These are phyloP conservation scores for Alternaria dauci DNA, from an alignment of 2,329 filamentous ascomycete genomes.

Conservation along the genomic window DNA sequence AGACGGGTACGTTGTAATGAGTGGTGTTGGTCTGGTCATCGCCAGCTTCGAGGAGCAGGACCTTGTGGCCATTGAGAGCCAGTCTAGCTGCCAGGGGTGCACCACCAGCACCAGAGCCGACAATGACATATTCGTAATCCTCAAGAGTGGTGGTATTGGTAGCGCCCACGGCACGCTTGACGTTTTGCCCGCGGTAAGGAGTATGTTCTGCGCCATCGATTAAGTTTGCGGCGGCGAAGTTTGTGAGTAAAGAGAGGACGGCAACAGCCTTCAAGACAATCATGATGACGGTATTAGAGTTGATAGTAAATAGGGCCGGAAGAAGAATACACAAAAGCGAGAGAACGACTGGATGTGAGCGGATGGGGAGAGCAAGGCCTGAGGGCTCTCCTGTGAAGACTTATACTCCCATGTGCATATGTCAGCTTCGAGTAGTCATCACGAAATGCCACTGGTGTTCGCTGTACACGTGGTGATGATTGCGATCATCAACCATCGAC, in stretches of 20 bases:
- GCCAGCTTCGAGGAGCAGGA: conserved; percentile 67
- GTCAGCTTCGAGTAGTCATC: neutral
- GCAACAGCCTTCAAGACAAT: conserved; percentile 20
- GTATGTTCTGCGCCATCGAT: conserved; percentile 33
- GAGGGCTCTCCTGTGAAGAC: conserved; percentile 3
- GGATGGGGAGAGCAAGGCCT: neutral
- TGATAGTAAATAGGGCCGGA: neutral
- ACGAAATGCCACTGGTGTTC: neutral
- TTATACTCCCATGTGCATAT: conserved; percentile 11
- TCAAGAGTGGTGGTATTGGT: conserved; percentile 22
- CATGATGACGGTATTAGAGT: conserved; percentile 7
- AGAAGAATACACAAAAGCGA: conserved; percentile 14
- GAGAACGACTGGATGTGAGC: neutral
- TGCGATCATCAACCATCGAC: conserved; percentile 9
- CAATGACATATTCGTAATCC: conserved; percentile 67
- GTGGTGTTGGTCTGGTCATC: conserved; percentile 61
- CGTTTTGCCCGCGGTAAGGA: conserved; percentile 23
- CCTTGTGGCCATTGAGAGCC: conserved; percentile 64
- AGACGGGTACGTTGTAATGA: conserved; percentile 61
- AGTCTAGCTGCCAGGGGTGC: conserved; percentile 66
- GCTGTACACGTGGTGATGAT: conserved; percentile 8
- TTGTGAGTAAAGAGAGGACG: conserved; percentile 16
- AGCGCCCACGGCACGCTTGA: conserved; percentile 28
- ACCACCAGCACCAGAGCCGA: conserved; percentile 68
- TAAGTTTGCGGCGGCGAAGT: conserved; percentile 12